A percentile compares a stretch with the other conserved stretches of the same genome.
phyloP scores from a whole-genome alignment of 306 rosid genomes.

The Cucumis cinereus region DNA sequence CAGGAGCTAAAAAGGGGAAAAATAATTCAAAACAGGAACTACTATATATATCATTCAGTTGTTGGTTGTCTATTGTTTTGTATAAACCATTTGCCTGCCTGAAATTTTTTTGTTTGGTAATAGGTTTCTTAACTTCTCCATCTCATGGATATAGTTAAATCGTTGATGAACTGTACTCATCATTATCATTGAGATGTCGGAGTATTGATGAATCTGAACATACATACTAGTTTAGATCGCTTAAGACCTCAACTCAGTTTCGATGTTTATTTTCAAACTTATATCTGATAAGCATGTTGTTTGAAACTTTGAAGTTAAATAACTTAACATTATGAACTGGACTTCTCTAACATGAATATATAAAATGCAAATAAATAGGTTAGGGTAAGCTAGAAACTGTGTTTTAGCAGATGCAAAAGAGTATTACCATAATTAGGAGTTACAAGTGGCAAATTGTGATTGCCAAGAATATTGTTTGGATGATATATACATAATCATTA shows the following conservation, averaged over 20 bases:
- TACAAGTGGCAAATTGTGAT: background rate
- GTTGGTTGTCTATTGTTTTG: background rate
- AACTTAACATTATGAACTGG: background rate
- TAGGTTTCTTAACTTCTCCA: background rate
- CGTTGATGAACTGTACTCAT: background rate
- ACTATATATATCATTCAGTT: background rate
- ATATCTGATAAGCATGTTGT: background rate
- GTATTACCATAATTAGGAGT: background rate
- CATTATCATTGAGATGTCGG: background rate
- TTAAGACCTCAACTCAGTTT: background rate
- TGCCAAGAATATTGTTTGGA: background rate
- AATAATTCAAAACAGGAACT: background rate
- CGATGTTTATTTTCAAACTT: background rate
- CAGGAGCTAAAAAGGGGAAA: too few relatives aligned
- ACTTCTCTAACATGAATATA: background rate
- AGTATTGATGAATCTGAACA: background rate
- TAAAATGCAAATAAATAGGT: background rate
- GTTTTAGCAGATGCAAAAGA: background rate
- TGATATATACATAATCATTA: background rate
- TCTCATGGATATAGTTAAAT: background rate
- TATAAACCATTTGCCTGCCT: background rate
- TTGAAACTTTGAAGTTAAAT: background rate
- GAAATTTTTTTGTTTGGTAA: background rate
- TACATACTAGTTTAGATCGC: background rate
- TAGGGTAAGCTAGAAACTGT: background rate